A percentile compares a stretch with the other conserved stretches of the same genome.
Evolutionary conservation across 2,329 filamentous ascomycete genomes (phyloP).

Genomic region (Talaromyces piceae): DNA sequence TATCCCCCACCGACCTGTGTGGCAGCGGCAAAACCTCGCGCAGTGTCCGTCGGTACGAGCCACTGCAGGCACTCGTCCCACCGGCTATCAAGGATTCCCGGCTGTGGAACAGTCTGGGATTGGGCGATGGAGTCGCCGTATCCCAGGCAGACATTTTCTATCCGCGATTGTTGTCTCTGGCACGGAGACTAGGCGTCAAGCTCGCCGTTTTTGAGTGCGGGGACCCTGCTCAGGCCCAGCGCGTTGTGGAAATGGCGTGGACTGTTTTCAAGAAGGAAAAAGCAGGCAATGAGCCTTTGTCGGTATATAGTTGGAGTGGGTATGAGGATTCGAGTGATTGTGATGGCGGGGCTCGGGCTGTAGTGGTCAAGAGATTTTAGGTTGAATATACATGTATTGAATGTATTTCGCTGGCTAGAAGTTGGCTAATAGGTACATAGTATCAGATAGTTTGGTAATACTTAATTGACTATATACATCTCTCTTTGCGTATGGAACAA

Average conservation of each 20-base stretch:
- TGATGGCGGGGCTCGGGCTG: conserved; percentile 8
- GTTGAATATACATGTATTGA: background rate
- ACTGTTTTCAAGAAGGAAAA: background rate
- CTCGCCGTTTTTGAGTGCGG: conserved; percentile 33
- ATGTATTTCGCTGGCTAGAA: too few species aligned
- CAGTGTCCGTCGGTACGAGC: conserved; percentile 77
- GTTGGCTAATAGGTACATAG: too few species aligned
- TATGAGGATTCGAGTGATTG: background rate
- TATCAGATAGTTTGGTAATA: too few species aligned
- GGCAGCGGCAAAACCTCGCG: conserved; percentile 52
- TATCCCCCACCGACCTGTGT: conserved; percentile 62
- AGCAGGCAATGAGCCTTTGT: background rate
- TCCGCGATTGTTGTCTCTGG: conserved; percentile 22
- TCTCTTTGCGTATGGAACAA: too few species aligned
- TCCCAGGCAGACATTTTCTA: conserved; percentile 30
- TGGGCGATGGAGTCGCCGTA: conserved; percentile 4
- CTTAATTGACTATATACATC: too few species aligned
- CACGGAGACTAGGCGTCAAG: conserved; percentile 17
- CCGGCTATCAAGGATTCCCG: conserved; percentile 21
- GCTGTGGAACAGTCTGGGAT: background rate
- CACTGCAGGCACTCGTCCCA: conserved; percentile 67
- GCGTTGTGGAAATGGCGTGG: conserved; percentile 17
- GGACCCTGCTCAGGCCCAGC: conserved; percentile 24
- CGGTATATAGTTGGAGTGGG: conserved; percentile 6
- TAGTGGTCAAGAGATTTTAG: conserved; percentile 1